These are phyloP conservation scores for Letharia lupina DNA, from an alignment of 495 filamentous ascomycete species.

Conservation along the genomic window DNA sequence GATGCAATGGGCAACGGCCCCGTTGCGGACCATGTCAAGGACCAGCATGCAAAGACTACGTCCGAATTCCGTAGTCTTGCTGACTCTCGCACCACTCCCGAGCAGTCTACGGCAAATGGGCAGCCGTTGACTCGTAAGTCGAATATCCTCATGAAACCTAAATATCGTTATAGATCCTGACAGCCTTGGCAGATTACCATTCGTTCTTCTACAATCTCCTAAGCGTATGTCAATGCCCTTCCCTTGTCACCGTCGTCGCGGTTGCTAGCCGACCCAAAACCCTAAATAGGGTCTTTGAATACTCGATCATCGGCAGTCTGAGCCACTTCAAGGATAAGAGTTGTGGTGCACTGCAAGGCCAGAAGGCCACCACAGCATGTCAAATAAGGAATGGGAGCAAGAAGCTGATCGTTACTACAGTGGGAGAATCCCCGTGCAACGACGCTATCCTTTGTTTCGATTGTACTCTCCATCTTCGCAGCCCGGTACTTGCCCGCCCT, in stretches of 20 bases:
- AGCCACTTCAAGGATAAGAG: background rate
- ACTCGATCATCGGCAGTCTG: background rate
- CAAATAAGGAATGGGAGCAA: background rate
- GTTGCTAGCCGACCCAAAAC: background rate
- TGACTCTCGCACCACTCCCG: conserved; percentile 57
- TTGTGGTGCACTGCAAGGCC: background rate
- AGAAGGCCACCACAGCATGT: background rate
- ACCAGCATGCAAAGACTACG: conserved; percentile 60
- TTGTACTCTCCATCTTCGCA: conserved; percentile 75
- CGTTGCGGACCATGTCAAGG: conserved; percentile 67
- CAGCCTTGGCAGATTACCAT: conserved; percentile 50
- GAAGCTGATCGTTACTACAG: conserved; percentile 29
- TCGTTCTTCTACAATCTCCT: conserved; percentile 89
- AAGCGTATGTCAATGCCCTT: conserved; percentile 43
- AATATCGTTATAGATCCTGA: conserved; percentile 18
- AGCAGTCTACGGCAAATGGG: conserved; percentile 63
- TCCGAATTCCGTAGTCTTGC: conserved; percentile 70
- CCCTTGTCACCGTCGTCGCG: conserved; percentile 4
- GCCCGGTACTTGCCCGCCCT: conserved; percentile 83
- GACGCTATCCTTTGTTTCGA: conserved; percentile 66
- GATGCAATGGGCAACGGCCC: conserved; percentile 45
- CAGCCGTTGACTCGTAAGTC: conserved; percentile 64
- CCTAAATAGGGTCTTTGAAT: background rate
- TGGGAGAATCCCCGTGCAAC: conserved; percentile 75
- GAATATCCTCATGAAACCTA: conserved; percentile 34